Conservation (phyloP, 345 rosid genomes). For the Eutrema yunnanense region DNA sequence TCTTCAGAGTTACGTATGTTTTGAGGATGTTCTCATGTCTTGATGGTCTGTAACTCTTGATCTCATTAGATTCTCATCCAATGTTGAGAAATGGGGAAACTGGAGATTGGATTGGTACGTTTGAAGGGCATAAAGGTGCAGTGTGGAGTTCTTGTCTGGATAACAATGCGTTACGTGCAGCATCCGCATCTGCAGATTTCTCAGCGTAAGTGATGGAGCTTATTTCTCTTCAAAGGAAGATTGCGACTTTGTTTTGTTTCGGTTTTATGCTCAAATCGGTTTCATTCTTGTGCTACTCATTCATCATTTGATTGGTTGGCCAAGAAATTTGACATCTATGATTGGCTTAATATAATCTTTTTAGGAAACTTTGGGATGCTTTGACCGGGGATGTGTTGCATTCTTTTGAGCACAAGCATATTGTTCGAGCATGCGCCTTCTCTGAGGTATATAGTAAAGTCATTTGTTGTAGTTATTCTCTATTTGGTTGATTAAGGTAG, state of each 20-base stretch:
- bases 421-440: conserved; percentile 83
- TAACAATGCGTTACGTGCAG: conserved; percentile 78
- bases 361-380: conserved; percentile 91
- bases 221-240: too few species aligned
- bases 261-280: background rate
- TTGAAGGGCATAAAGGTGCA: conserved; percentile 96
- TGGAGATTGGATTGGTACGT: conserved; percentile 97
- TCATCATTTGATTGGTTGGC: background rate
- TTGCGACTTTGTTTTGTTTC: background rate
- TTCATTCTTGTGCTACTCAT: background rate
- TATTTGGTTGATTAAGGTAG: background rate
- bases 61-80: conserved; percentile 63
- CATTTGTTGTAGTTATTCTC: background rate
- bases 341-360: background rate
- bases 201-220: conserved; percentile 46
- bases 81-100: conserved; percentile 98
- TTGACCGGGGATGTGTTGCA: conserved; percentile 79
- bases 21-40: too few species aligned
- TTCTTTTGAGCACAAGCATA: conserved; percentile 91
- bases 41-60: too few species aligned
- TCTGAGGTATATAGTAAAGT: conserved; percentile 49
- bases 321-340: background rate
- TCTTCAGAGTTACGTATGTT: too few species aligned
- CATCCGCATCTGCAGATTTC: conserved; percentile 93
- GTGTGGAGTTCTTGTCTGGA: conserved; percentile 92